Evolutionary conservation across 192 early-diverging fungal genomes (phyloP), one percentile per base, ranked within the genome.

Genomic region (Dimargaris xerosporica): DNA sequence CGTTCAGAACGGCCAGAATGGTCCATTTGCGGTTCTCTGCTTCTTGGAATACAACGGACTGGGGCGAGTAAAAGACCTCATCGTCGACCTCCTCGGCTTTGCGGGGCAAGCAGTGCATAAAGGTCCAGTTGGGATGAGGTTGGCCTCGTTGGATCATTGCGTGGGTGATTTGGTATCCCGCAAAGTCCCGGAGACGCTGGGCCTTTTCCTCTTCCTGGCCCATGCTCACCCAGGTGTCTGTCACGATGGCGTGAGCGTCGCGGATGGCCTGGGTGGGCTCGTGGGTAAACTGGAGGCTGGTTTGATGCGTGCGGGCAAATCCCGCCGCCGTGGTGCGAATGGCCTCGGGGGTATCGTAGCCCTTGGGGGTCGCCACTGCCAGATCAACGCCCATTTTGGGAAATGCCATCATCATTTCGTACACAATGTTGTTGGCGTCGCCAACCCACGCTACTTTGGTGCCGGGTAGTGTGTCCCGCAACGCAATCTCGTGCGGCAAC

Each of bases 21-120:
- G 96, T 96, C 85, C 93, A 96, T 71, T 99, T 99, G 69, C 96
- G 83, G 80, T 99, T 97, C 73, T 99, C 94, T 9, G 94, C 96
- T 69, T 99, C 94, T 61, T 82, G 86, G 78, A 91, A 99, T 29
- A 97, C 93, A 19, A 96, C 74, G 7, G 96, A 99, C 56, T 87
- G 85, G 28, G 84, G 76, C 23, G 85, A 86, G 62, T 91, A 92
- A 69, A 97, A 96, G 31, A 99, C 89, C 66, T 94, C 90, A 69
- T 99, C 96, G 55, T 91, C 86, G 28, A 99, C 96, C 72, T 99
- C 96, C 66, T 99, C 92, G 5, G 72, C 78, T 73, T 99, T 99
- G 21, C 96, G 79, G 1, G 96, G 96, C 61, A 99, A 64, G 70
- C 96, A 99, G 73, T 99, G 96, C 89, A 99, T 89, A 56, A 99